Evolutionary conservation across 768 basidiomycete genomes (phyloP), one percentile per base, ranked within the genome.

Genomic region (Tricholoma flavovirens): DNA sequence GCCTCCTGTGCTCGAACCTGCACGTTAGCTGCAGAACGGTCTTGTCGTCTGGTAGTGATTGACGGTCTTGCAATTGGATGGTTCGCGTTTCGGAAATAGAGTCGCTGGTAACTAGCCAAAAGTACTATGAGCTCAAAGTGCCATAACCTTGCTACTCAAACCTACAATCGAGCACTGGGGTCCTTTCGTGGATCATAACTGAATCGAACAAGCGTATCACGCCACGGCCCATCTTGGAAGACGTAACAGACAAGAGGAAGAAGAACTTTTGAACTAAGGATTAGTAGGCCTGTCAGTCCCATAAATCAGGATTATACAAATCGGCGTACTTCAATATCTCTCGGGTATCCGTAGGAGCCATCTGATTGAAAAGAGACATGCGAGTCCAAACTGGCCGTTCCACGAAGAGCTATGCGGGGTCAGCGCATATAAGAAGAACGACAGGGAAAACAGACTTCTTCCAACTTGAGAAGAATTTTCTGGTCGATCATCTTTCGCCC

Each of bases 161-260:
- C 29, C 89, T 60, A 95, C 95, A 93, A 83, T 60, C 90, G 79
- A 17, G 91, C 86, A 49, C 77, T 73, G 2, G 79, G 77, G 58
- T 90, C 80, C 62, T 79, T 80, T 38, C 95, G 78, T 8, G 97
- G 97, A 65, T 99, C 97, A 65, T 94, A 98, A 11, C 87, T 84
- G 56, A 93, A 87, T 45, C 84, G 83, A 33, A 98, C 79, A 50
- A 94, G 78, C 12, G 90, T 89, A 62, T 98, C 95, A 38, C 93
- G 80, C 87, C 90, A 98, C 2, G 95, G 94, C 0, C 97, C 97
- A 61, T 97, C 95, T 61, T 87, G 83, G 66, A 98, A 95, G 8
- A 90, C 87, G 65, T 95, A 99, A 54, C 86, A 87, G 3, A 88
- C 83, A 5, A 90, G 71, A 3, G 94, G 88, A 15, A 96, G 79